phyloP scores from a whole-genome alignment of 2,329 filamentous ascomycete genomes.

The Lasiodiplodia sp. region DNA sequence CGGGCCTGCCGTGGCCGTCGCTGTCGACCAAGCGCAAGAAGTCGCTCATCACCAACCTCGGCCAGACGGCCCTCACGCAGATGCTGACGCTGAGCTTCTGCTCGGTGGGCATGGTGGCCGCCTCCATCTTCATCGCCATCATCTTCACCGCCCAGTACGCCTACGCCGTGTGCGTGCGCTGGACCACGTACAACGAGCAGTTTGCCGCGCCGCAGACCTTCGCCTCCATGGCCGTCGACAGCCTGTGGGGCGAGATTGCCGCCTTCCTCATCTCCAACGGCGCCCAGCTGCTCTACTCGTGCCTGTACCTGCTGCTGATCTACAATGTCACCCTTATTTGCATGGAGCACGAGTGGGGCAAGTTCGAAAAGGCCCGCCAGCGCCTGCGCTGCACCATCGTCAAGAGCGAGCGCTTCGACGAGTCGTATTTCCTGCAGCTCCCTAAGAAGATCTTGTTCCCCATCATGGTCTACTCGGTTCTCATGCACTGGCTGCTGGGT shows the following conservation, averaged over 20 bases:
- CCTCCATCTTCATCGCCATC: slow-evolving; percentile 36
- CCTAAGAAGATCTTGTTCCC: slow-evolving; percentile 42
- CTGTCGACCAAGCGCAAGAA: slow-evolving; percentile 44
- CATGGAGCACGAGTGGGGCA: slow-evolving; percentile 42
- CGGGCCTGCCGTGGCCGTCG: slow-evolving; percentile 38
- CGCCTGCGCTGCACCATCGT: slow-evolving; percentile 41
- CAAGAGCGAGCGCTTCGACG: slow-evolving; percentile 38
- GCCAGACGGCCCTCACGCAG: slow-evolving; percentile 42
- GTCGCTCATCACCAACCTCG: slow-evolving; percentile 40
- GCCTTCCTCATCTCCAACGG: slow-evolving; percentile 41
- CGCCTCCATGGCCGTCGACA: slow-evolving; percentile 34
- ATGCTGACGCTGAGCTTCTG: slow-evolving; percentile 34
- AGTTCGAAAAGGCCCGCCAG: slow-evolving; percentile 37
- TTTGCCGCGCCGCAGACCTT: slow-evolving; percentile 18
- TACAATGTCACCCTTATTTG: slow-evolving; percentile 42
- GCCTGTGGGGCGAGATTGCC: slow-evolving; percentile 36
- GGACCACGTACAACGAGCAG: slow-evolving; percentile 21
- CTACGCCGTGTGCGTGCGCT: slow-evolving; percentile 13
- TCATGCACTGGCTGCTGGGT: slow-evolving; percentile 45
- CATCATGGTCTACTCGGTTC: slow-evolving; percentile 40
- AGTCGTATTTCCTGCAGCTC: slow-evolving; percentile 42
- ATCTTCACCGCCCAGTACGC: slow-evolving; percentile 30
- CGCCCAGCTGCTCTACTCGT: slow-evolving; percentile 42
- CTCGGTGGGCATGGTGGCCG: slow-evolving; percentile 35
- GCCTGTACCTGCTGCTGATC: slow-evolving; percentile 43